Percentiles rank a stretch among this genome's conserved stretches.
These are phyloP conservation scores for Mycena maculata DNA, from an alignment of 768 basidiomycete species.

Conservation along the genomic window DNA sequence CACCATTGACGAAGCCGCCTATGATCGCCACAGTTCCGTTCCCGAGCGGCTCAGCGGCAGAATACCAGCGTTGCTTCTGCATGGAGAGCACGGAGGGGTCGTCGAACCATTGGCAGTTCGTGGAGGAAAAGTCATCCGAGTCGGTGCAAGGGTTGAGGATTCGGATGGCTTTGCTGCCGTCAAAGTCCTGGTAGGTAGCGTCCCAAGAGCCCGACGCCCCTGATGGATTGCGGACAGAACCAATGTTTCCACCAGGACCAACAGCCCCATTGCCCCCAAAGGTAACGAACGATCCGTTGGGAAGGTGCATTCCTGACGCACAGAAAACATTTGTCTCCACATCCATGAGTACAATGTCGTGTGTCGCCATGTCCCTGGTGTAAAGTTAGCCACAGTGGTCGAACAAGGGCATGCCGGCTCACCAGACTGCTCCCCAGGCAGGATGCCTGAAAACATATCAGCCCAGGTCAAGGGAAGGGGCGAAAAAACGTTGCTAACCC, in stretches of 20 bases:
- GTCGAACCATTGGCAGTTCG: slow-evolving; percentile 67
- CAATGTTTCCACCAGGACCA: slow-evolving; percentile 71
- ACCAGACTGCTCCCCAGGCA: slow-evolving; percentile 62
- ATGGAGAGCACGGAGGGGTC: slow-evolving; percentile 64
- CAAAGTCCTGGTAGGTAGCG: slow-evolving; percentile 78
- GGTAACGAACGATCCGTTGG: slow-evolving; percentile 72
- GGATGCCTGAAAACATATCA: slow-evolving; percentile 58
- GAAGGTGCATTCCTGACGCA: slow-evolving; percentile 81
- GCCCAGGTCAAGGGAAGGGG: too few relatives aligned
- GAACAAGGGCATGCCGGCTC: not conserved
- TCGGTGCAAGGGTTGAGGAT: slow-evolving; percentile 80
- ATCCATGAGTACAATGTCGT: slow-evolving; percentile 74
- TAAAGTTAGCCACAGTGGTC: not conserved
- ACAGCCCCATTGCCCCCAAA: slow-evolving; percentile 86
- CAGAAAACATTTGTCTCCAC: slow-evolving; percentile 83
- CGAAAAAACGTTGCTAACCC: too few relatives aligned
- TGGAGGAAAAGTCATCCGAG: slow-evolving; percentile 57
- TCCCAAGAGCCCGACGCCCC: slow-evolving; percentile 67
- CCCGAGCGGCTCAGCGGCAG: slow-evolving; percentile 72
- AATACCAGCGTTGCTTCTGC: slow-evolving; percentile 82
- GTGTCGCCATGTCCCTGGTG: slow-evolving; percentile 73
- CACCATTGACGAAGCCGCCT: slow-evolving; percentile 80
- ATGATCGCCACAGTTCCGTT: slow-evolving; percentile 86
- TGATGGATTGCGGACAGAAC: slow-evolving; percentile 58
- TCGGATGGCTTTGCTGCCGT: slow-evolving; percentile 70